phyloP scores from a whole-genome alignment of 2,329 filamentous ascomycete genomes.

The Hirsutella minnesotensis region DNA sequence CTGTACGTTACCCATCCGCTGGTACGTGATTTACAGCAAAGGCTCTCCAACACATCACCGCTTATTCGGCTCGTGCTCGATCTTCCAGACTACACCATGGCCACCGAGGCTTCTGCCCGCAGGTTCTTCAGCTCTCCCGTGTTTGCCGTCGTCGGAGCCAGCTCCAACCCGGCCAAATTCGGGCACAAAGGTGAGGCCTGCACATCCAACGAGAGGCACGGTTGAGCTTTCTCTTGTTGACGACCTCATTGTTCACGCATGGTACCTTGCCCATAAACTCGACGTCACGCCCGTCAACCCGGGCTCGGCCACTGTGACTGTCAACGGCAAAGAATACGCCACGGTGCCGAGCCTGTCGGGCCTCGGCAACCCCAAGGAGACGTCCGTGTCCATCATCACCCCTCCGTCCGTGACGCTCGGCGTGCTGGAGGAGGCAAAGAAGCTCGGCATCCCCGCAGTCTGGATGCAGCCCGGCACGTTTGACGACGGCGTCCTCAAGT shows the following conservation, averaged over 20 bases:
- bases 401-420: constrained; percentile 65
- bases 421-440: constrained; percentile 66
- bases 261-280: constrained; percentile 71
- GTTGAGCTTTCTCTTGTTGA: neutral
- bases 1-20: too few species aligned
- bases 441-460: constrained; percentile 59
- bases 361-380: constrained; percentile 55
- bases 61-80: too few species aligned
- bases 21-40: too few species aligned
- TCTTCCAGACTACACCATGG: constrained; percentile 23
- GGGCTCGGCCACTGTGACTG: constrained; percentile 48
- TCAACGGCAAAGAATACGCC: constrained; percentile 43
- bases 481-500: constrained; percentile 61
- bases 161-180: constrained; percentile 72
- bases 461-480: constrained; percentile 91
- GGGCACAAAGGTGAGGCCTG: constrained; percentile 64
- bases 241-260: constrained; percentile 60
- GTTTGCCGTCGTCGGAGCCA: constrained; percentile 86
- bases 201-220: too few species aligned
- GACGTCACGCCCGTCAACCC: constrained; percentile 81
- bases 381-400: constrained; percentile 77
- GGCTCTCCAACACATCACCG: too few species aligned
- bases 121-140: constrained; percentile 68
- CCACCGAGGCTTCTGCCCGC: constrained; percentile 60
- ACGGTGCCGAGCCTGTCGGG: constrained; percentile 54